A percentile compares a stretch with the other conserved stretches of the same genome.
Evolutionary conservation across 495 filamentous ascomycete genomes (phyloP).

Genomic region (Xylaria intraflava): DNA sequence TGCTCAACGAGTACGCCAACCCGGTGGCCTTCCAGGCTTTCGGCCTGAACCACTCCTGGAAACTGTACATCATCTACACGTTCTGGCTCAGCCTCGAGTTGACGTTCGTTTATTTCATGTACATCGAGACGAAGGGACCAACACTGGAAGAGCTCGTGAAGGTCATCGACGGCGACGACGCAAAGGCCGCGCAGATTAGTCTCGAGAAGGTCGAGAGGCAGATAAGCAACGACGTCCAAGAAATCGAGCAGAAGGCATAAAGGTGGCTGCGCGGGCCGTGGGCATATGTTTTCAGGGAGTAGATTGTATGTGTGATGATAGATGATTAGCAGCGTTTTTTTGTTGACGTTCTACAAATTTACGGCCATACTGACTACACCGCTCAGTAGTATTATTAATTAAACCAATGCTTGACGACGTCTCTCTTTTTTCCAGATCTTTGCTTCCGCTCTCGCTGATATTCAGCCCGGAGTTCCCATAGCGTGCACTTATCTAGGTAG

Average conservation of each 20-base stretch:
- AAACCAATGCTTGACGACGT: too few relatives aligned
- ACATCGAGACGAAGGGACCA: constrained; percentile 57
- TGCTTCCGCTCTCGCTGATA: too few relatives aligned
- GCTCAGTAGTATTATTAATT: too few relatives aligned
- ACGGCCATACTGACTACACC: too few relatives aligned
- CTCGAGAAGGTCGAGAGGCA: constrained; percentile 35
- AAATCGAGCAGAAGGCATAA: constrained; percentile 20
- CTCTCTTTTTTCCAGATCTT: too few relatives aligned
- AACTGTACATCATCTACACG: constrained; percentile 59
- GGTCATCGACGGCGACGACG: constrained; percentile 54
- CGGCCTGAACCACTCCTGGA: constrained; percentile 41
- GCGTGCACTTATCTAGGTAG: too few relatives aligned
- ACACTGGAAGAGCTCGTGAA: constrained; percentile 60
- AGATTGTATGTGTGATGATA: not conserved
- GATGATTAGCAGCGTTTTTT: constrained; percentile 8
- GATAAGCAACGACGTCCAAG: constrained; percentile 27
- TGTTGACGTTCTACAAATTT: constrained; percentile 7
- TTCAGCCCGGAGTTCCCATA: too few relatives aligned
- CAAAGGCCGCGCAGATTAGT: constrained; percentile 39
- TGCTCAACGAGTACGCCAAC: constrained; percentile 54
- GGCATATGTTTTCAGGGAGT: not conserved
- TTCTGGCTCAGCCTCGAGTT: constrained; percentile 55
- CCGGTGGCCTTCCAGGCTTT: constrained; percentile 52
- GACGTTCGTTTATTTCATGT: constrained; percentile 57
- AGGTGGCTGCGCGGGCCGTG: not conserved